Percentiles rank a stretch among this genome's conserved stretches.
These are phyloP conservation scores for Fusarium sp. DNA, from an alignment of 2,329 filamentous ascomycete genomes.

Conservation along the genomic window DNA sequence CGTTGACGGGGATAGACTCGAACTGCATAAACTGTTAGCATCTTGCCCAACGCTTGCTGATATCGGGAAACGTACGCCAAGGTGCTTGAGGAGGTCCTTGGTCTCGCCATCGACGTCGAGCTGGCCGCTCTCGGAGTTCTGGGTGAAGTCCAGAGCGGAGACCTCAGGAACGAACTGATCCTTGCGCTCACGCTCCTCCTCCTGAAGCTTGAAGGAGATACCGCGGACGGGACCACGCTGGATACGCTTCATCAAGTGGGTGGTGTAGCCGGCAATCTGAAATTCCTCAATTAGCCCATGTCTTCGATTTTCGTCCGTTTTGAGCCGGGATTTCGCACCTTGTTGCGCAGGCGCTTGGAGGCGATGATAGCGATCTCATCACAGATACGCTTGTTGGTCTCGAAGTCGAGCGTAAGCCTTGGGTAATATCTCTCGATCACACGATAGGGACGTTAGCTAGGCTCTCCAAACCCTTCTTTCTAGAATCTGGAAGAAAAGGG, in stretches of 20 bases:
- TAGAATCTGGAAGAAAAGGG: not conserved
- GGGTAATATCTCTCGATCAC: conserved; percentile 87
- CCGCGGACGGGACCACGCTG: conserved; percentile 98
- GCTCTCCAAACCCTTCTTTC: no score
- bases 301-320: not conserved
- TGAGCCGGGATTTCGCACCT: conserved; percentile 68
- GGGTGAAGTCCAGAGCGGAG: conserved; percentile 97
- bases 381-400: conserved; percentile 99
- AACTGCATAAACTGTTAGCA: conserved; percentile 71
- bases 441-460: no score
- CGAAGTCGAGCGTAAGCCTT: conserved; percentile 98
- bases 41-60: not conserved
- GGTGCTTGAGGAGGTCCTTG: conserved; percentile 98
- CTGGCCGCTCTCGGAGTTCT: conserved; percentile 92
- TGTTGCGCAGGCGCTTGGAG: conserved; percentile 99
- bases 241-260: conserved; percentile 99
- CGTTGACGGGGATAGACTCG: conserved; percentile 97
- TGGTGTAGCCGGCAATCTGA: conserved; percentile 97
- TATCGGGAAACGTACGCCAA: conserved; percentile 80
- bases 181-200: conserved; percentile 99
- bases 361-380: conserved; percentile 99
- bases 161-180: conserved; percentile 99
- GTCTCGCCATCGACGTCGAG: conserved; percentile 97
- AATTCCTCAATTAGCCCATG: conserved; percentile 35
- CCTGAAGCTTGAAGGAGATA: conserved; percentile 99